A percentile compares a stretch with the other conserved stretches of the same genome.
phyloP scores from a whole-genome alignment of 2,329 filamentous ascomycete genomes.

The Septoria linicola region DNA sequence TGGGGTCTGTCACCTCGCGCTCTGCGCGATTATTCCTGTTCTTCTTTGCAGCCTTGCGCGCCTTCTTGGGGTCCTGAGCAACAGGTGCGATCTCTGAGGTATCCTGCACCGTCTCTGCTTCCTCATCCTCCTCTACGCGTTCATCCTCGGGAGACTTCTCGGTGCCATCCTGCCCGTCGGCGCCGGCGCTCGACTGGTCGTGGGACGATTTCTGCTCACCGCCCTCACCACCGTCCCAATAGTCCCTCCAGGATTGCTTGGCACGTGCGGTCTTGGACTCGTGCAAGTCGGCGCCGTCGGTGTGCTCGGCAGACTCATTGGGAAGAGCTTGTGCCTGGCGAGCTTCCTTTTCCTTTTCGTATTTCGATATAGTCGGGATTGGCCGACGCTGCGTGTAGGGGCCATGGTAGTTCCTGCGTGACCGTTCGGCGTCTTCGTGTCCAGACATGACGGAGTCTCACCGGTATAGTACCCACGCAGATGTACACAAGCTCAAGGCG shows the following conservation, averaged over 20 bases:
- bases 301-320: conserved; percentile 31
- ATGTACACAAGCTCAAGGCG: not conserved
- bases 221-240: conserved; percentile 28
- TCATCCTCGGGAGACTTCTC: conserved; percentile 15
- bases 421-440: conserved; percentile 44
- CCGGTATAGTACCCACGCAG: conserved; percentile 6
- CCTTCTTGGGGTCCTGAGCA: conserved; percentile 46
- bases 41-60: conserved; percentile 52
- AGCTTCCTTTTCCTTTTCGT: conserved; percentile 48
- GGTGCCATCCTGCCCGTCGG: too few species aligned
- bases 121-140: conserved; percentile 21
- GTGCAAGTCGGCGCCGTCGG: conserved; percentile 27
- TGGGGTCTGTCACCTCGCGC: conserved; percentile 67
- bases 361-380: conserved; percentile 49
- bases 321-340: conserved; percentile 37
- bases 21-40: conserved; percentile 49
- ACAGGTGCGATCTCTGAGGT: conserved; percentile 45
- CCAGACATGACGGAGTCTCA: conserved; percentile 32
- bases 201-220: too few species aligned
- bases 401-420: conserved; percentile 40
- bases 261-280: conserved; percentile 39
- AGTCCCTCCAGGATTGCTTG: conserved; percentile 31
- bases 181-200: too few species aligned
- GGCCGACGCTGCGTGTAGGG: conserved; percentile 47
- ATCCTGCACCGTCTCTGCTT: conserved; percentile 37